Conservation (phyloP, 2,329 filamentous ascomycete genomes). For the Aspergillus oerlinghausenensis region DNA sequence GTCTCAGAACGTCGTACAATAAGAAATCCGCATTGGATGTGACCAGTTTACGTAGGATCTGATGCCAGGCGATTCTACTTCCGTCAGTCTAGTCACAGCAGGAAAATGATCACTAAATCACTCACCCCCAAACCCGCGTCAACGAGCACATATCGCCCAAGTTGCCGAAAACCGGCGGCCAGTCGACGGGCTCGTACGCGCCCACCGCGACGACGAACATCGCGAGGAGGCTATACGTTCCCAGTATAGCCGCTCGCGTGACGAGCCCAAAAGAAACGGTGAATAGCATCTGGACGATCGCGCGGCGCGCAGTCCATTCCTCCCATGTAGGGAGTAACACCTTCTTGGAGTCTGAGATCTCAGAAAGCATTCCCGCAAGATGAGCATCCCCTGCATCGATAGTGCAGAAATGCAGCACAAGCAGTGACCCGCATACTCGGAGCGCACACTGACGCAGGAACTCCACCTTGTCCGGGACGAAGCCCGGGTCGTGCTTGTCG, state of each 20-base stretch:
- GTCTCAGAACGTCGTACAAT: constrained; percentile 1
- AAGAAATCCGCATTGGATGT: constrained; percentile 13
- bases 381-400: constrained; percentile 6
- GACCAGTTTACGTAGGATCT: constrained; percentile 13
- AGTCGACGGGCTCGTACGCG: constrained; percentile 7
- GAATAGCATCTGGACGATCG: constrained; percentile 5
- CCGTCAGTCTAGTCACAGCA: neutral
- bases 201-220: constrained; percentile 5
- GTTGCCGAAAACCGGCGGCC: constrained; percentile 14
- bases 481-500: neutral
- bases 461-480: constrained; percentile 1
- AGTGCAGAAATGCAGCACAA: constrained; percentile 10
- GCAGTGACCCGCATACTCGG: constrained; percentile 2
- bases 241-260: constrained; percentile 9
- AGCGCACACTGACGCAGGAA: constrained; percentile 5
- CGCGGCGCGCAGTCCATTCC: neutral
- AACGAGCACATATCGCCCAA: constrained; percentile 10
- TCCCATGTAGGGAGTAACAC: constrained; percentile 5
- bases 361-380: neutral
- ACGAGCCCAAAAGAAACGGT: constrained; percentile 15
- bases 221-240: constrained; percentile 6
- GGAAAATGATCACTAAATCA: neutral
- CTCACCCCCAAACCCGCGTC: constrained; percentile 17
- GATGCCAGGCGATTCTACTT: constrained; percentile 16
- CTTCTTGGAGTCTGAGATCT: constrained; percentile 1